Conservation (phyloP, 306 rosid genomes). For the Rubus parviflorus region DNA sequence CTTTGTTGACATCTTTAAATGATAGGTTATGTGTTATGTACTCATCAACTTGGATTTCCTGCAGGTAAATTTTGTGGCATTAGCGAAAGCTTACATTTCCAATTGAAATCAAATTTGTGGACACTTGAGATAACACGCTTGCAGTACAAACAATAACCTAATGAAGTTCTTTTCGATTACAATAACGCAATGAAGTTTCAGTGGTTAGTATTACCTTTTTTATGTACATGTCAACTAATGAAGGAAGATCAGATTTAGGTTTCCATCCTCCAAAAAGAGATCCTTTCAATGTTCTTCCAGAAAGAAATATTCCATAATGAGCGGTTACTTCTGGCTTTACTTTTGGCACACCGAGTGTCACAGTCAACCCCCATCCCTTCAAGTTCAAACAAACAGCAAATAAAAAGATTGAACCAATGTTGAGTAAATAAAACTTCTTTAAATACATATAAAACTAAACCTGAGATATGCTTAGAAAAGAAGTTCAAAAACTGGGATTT, state of each 20-base stretch:
- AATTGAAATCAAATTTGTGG: background rate
- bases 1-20: constrained; percentile 73
- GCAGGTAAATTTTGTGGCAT: constrained; percentile 26
- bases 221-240: constrained; percentile 73
- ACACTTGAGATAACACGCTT: background rate
- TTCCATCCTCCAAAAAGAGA: constrained; percentile 94
- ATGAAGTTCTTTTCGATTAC: background rate
- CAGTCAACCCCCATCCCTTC: constrained; percentile 93
- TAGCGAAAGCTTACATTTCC: background rate
- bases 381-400: constrained; percentile 16
- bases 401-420: constrained; percentile 15
- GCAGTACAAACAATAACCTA: background rate
- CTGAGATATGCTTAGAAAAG: constrained; percentile 9
- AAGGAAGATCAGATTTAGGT: constrained; percentile 93
- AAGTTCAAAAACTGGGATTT: background rate
- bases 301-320: constrained; percentile 67
- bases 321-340: constrained; percentile 77
- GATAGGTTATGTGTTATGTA: constrained; percentile 73
- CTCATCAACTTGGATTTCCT: constrained; percentile 87
- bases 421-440: constrained; percentile 12
- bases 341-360: constrained; percentile 93
- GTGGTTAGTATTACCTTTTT: constrained; percentile 56
- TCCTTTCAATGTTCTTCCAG: constrained; percentile 89
- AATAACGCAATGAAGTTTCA: background rate
- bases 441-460: constrained; percentile 12